Base-by-base conservation (phyloP, 2,329 filamentous ascomycete genomes). In the Colletotrichum liriopes region DNA sequence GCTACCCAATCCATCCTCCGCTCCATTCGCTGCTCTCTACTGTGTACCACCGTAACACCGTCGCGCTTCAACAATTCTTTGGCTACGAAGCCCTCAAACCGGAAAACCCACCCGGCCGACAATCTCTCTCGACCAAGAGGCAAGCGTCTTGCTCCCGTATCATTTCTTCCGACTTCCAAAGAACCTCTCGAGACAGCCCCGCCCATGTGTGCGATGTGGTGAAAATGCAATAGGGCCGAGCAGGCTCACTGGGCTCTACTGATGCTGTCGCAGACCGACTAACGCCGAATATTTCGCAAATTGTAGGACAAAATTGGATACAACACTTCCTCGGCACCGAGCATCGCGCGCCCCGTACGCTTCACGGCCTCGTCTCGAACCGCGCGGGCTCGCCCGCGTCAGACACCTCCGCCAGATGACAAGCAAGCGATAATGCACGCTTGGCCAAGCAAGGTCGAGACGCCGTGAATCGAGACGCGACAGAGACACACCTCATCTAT, bases 401-500 rank as follows among this genome's bases (percentile, higher is more conserved):
- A n/a, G 8, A 45, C 26, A 32, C 26, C 23, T 23, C 32, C 59
- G 43, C 23, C 37, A 32, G 20, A 43, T 9, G 41, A 37, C 29
- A 12, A 29, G 23, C 37, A 35, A 20, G 35, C 26, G 49, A 45
- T 29, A 9, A n/a, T 26, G 58, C 41, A 20, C 20, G 37, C 47
- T 12, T n/a, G 35, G 60, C 45, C 43, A 26, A 37, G 12, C 26
- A 54, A 49, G 35, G 32, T 29, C 41, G 32, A 59, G 32, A 39
- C 26, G 37, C 43, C n/a, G 37, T 7, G 16, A n/a, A 52, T 23
- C 32, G 63, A 56, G 47, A 74, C 65, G n/a, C 62, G 71, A 43
- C 23, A 68, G 26, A 23, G 63, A 2, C 23, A 68, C 45, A 49
- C 23, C 32, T 90, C 84, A 95, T 84, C 92, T 92, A 80, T 88